phyloP scores from a whole-genome alignment of 2,329 filamentous ascomycete genomes.

The Tolypocladium pustulatum region DNA sequence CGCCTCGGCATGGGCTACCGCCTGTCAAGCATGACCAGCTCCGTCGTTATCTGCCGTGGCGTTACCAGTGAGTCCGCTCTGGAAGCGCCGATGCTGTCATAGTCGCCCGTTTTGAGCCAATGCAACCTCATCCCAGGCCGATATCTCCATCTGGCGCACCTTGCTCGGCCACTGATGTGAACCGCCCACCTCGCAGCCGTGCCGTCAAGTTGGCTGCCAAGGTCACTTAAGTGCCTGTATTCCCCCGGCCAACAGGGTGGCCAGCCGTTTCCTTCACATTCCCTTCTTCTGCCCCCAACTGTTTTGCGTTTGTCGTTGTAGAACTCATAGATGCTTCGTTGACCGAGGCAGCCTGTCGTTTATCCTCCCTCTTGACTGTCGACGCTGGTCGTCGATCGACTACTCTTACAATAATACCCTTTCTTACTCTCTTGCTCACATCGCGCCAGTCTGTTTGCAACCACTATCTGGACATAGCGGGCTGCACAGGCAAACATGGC shows the following conservation, averaged over 20 bases:
- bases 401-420: conserved; percentile 8
- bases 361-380: conserved; percentile 9
- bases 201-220: conserved; percentile 6
- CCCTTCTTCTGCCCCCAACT: conserved; percentile 22
- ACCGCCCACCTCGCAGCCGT: conserved; percentile 16
- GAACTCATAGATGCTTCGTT: conserved; percentile 27
- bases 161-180: conserved; percentile 14
- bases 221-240: conserved; percentile 16
- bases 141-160: conserved; percentile 5
- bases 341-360: conserved; percentile 34
- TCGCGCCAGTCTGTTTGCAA: not conserved
- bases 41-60: not conserved
- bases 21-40: not conserved
- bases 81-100: not conserved
- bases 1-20: not conserved
- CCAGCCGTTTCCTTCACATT: conserved; percentile 20
- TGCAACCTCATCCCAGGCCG: conserved; percentile 4
- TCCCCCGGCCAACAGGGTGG: conserved; percentile 15
- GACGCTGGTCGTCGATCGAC: conserved; percentile 26
- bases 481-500: conserved; percentile 33
- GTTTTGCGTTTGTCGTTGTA: conserved; percentile 14
- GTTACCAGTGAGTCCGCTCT: not conserved
- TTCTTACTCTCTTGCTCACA: not conserved
- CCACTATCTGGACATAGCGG: conserved; percentile 20
- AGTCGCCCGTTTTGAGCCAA: not conserved